These are phyloP conservation scores for Pichia sp. DNA, from an alignment of 1,139 yeast species.

Conservation along the genomic window DNA sequence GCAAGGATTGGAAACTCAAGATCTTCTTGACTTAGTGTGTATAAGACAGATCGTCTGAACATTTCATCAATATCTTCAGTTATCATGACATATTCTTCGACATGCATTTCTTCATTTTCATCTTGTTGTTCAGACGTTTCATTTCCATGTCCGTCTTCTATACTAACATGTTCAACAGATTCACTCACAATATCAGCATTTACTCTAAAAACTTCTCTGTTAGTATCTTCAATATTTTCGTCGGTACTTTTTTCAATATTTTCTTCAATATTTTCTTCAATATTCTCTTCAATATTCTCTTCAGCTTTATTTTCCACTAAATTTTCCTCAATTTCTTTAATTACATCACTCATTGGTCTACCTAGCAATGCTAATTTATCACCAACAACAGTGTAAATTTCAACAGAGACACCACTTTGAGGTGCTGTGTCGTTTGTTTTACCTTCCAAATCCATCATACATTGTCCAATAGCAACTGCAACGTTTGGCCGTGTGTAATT, in stretches of 20 bases:
- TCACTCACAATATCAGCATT: slow-evolving; percentile 6
- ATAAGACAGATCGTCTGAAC: slow-evolving; percentile 61
- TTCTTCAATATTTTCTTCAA: background rate
- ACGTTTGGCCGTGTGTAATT: slow-evolving; percentile 55
- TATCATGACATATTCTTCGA: slow-evolving; percentile 35
- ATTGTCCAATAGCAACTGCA: slow-evolving; percentile 69
- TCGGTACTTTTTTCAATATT: slow-evolving; percentile 8
- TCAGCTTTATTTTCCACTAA: background rate
- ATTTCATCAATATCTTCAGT: slow-evolving; percentile 74
- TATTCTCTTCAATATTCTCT: background rate
- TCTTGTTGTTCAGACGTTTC: background rate
- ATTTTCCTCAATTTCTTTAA: slow-evolving; percentile 1
- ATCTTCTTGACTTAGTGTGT: slow-evolving; percentile 55
- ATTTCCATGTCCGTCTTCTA: background rate
- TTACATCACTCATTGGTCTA: slow-evolving; percentile 24
- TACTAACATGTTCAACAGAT: background rate
- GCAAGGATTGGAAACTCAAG: slow-evolving; percentile 58
- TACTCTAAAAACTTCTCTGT: too few species aligned
- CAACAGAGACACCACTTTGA: slow-evolving; percentile 63
- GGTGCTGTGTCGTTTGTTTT: slow-evolving; percentile 27
- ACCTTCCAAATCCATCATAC: slow-evolving; percentile 44
- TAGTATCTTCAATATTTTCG: background rate
- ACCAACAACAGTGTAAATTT: slow-evolving; percentile 45
- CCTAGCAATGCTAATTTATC: slow-evolving; percentile 46
- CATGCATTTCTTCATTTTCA: slow-evolving; percentile 12